A percentile compares a stretch with the other conserved stretches of the same genome.
phyloP scores from a whole-genome alignment of 2,329 filamentous ascomycete genomes.

The Fusarium oxysporum region DNA sequence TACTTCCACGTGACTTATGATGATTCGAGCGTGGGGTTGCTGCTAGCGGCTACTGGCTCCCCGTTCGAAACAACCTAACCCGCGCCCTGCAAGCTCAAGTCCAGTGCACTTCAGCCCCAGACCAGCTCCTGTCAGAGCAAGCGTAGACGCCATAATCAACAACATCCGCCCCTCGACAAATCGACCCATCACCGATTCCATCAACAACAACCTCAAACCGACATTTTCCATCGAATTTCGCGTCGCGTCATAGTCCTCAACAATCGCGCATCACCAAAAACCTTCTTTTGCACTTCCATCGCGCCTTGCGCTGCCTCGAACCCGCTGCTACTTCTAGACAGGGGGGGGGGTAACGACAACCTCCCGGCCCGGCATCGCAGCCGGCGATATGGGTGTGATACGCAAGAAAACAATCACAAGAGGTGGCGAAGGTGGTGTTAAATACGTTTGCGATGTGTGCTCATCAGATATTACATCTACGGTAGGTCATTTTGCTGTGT shows the following conservation, averaged over 20 bases:
- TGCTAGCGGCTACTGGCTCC: conserved; percentile 23
- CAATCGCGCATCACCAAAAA: conserved; percentile 35
- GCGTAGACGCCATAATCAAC: conserved; percentile 41
- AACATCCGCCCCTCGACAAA: conserved; percentile 39
- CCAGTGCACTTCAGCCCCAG: conserved; percentile 13
- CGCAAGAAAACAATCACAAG: conserved; percentile 92
- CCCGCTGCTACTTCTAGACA: conserved; percentile 30
- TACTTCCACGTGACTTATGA: conserved; percentile 4
- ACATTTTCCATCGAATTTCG: conserved; percentile 48
- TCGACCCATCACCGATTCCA: conserved; percentile 39
- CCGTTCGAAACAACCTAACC: conserved; percentile 27
- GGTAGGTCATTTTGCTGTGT: conserved; percentile 64
- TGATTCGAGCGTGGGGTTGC: conserved; percentile 8
- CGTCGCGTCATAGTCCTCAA: conserved; percentile 32
- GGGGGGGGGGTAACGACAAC: conserved; percentile 44
- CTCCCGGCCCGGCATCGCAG: conserved; percentile 44
- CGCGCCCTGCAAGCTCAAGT: conserved; percentile 11
- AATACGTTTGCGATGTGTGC: conserved; percentile 98
- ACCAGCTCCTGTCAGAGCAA: conserved; percentile 19
- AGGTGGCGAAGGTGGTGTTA: conserved; percentile 88
- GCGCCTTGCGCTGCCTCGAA: conserved; percentile 32
- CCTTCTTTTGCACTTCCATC: conserved; percentile 19
- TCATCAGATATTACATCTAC: conserved; percentile 97
- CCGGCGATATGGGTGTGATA: conserved; percentile 83
- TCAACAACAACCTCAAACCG: conserved; percentile 43